These are phyloP conservation scores for Aspergillus funiculosus DNA, from an alignment of 495 filamentous ascomycete species.

Conservation along the genomic window DNA sequence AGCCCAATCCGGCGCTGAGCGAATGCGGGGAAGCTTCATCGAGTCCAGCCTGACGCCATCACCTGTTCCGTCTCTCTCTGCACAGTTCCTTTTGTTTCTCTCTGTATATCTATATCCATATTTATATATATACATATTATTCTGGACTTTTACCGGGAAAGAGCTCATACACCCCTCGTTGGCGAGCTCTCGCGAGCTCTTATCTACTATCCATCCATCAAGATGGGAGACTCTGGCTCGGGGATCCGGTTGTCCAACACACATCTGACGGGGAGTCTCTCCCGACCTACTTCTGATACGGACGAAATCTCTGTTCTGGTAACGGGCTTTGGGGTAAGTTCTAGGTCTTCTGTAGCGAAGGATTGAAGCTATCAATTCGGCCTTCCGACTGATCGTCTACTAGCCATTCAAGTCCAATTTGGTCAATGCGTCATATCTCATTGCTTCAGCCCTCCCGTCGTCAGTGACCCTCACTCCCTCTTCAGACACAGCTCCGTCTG, in stretches of 20 bases:
- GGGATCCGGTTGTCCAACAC: constrained; percentile 16
- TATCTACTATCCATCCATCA: constrained; percentile 1
- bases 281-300: constrained; percentile 13
- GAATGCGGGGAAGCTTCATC: constrained; percentile 8
- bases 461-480: constrained; percentile 30
- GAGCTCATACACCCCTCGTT: too few species aligned
- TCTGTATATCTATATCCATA: background rate
- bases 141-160: too few species aligned
- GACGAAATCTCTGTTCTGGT: constrained; percentile 60
- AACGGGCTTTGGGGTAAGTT: constrained; percentile 67
- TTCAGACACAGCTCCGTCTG: constrained; percentile 8
- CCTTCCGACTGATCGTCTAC: constrained; percentile 9
- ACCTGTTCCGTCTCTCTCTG: background rate
- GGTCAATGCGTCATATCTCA: constrained; percentile 69
- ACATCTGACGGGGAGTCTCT: constrained; percentile 15
- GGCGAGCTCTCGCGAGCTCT: too few species aligned
- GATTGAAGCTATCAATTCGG: constrained; percentile 10
- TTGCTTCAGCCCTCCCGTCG: constrained; percentile 48
- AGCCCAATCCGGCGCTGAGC: background rate
- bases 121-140: background rate
- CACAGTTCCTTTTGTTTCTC: background rate
- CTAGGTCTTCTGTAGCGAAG: constrained; percentile 6
- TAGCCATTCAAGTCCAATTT: constrained; percentile 64
- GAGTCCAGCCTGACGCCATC: background rate
- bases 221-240: constrained; percentile 40